A percentile compares a stretch with the other conserved stretches of the same genome.
These are phyloP conservation scores for Paramecium sonneborni DNA, from an alignment of 73 alveolate genomes.

Conservation along the genomic window DNA sequence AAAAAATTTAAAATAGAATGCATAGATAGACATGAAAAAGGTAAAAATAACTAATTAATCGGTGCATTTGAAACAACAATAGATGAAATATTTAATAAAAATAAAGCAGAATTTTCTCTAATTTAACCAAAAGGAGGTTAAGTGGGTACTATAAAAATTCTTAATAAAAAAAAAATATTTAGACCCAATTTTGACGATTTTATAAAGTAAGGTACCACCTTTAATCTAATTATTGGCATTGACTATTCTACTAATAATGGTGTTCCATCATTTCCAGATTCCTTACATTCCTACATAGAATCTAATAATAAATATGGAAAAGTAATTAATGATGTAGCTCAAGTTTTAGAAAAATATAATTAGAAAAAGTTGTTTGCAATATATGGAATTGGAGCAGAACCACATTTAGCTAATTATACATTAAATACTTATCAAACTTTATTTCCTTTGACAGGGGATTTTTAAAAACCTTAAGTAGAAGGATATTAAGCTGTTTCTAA, in stretches of 20 bases:
- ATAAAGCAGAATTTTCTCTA: background rate
- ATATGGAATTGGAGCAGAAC: conserved; percentile 52
- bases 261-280: conserved; percentile 59
- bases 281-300: background rate
- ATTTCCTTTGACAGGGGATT: conserved; percentile 54
- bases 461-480: background rate
- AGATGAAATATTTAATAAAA: conserved; percentile 31
- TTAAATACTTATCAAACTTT: background rate
- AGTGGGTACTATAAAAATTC: conserved; percentile 61
- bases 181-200: conserved; percentile 80
- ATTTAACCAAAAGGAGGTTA: conserved; percentile 51
- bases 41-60: conserved; percentile 61
- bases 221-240: conserved; percentile 80
- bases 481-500: background rate
- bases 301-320: background rate
- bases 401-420: conserved; percentile 11
- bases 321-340: background rate
- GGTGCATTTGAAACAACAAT: conserved; percentile 58
- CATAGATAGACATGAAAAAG: conserved; percentile 61
- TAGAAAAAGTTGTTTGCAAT: background rate
- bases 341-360: background rate
- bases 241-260: conserved; percentile 94
- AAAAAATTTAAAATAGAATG: conserved; percentile 61
- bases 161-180: background rate
- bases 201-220: conserved; percentile 80